Percentiles rank a stretch among this genome's conserved stretches.
phyloP scores from a whole-genome alignment of 495 filamentous ascomycete species.

The Venustampulla echinocandica region DNA sequence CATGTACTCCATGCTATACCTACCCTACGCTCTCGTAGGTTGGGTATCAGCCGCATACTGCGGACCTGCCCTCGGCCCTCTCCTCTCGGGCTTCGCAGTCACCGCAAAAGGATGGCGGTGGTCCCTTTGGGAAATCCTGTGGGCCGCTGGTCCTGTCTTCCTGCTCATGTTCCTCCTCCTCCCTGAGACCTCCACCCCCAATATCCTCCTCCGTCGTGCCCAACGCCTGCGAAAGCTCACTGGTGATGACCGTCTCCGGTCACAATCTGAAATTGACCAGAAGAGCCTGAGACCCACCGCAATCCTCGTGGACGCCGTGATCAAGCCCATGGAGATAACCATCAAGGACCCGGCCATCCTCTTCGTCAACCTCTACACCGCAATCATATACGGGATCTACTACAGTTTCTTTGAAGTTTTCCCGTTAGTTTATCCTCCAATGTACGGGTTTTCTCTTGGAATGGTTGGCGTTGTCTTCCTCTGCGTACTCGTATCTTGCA shows the following conservation, averaged over 20 bases:
- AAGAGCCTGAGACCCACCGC: conserved; percentile 34
- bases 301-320: conserved; percentile 48
- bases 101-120: conserved; percentile 46
- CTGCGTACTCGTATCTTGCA: conserved; percentile 48
- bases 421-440: conserved; percentile 57
- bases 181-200: conserved; percentile 39
- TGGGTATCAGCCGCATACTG: conserved; percentile 42
- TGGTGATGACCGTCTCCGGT: conserved; percentile 33
- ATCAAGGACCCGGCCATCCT: conserved; percentile 53
- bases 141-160: conserved; percentile 38
- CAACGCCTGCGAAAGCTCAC: conserved; percentile 36
- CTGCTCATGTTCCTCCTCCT: conserved; percentile 37
- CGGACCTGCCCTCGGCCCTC: conserved; percentile 50
- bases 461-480: conserved; percentile 57
- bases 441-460: conserved; percentile 55
- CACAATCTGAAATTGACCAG: conserved; percentile 47
- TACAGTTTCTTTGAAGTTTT: conserved; percentile 69
- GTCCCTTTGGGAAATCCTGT: conserved; percentile 49
- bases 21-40: conserved; percentile 63
- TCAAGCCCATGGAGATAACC: conserved; percentile 55
- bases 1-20: conserved; percentile 58
- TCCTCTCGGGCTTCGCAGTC: conserved; percentile 57
- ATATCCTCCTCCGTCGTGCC: conserved; percentile 35
- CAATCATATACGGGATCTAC: conserved; percentile 58
- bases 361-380: conserved; percentile 55